phyloP scores from a whole-genome alignment of 2,329 filamentous ascomycete species.

The Ceratocystis alfenasii region DNA sequence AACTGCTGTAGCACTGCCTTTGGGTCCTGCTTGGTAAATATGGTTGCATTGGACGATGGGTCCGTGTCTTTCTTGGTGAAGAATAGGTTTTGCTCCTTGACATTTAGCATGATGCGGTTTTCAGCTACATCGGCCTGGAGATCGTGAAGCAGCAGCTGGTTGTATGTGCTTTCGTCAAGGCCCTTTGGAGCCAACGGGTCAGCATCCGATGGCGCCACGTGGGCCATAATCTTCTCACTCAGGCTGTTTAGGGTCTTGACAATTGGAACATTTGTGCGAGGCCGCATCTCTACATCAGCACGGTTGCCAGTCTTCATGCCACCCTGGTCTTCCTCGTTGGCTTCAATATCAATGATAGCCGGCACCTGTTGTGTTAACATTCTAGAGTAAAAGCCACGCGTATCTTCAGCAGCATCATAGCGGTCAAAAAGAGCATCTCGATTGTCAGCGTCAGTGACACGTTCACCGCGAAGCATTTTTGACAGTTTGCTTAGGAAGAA shows the following conservation, averaged over 20 bases:
- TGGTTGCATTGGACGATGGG: constrained; percentile 34
- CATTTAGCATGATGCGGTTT: constrained; percentile 68
- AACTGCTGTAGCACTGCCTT: constrained; percentile 54
- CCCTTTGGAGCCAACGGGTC: constrained; percentile 46
- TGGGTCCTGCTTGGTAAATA: constrained; percentile 60
- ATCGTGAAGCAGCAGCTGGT: constrained; percentile 66
- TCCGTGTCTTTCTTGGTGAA: constrained; percentile 51
- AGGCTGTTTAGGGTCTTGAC: constrained; percentile 79
- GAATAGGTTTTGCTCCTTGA: constrained; percentile 77
- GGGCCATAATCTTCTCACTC: constrained; percentile 85
- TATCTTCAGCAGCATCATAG: constrained; percentile 65
- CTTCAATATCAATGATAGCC: constrained; percentile 81
- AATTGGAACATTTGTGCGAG: constrained; percentile 70
- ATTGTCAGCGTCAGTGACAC: constrained; percentile 63
- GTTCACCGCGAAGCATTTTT: constrained; percentile 84
- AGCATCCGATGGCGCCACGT: constrained; percentile 67
- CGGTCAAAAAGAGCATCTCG: constrained; percentile 72
- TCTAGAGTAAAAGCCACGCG: constrained; percentile 39
- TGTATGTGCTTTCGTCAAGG: constrained; percentile 60
- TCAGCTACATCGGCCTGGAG: constrained; percentile 62
- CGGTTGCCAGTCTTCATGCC: constrained; percentile 70
- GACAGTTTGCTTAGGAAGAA: constrained; percentile 88
- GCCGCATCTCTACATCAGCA: constrained; percentile 82
- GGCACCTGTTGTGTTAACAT: constrained; percentile 58
- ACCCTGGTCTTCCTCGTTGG: constrained; percentile 89